Evolutionary conservation across 2,329 filamentous ascomycete genomes (phyloP), one percentile per base, ranked within the genome.

Genomic region (Drechslerella coelobrocha): DNA sequence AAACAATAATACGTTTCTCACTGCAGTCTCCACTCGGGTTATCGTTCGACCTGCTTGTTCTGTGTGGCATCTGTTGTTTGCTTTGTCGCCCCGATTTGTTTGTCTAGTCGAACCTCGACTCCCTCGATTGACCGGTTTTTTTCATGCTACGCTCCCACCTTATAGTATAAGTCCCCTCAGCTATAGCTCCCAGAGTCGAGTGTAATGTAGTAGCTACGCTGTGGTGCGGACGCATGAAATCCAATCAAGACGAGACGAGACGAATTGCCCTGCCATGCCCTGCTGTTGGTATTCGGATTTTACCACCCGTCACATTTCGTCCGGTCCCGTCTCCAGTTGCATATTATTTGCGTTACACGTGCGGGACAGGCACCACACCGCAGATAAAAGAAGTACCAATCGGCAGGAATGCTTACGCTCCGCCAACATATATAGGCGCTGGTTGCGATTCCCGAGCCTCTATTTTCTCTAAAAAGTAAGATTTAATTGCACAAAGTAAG

Each of bases 1-100:
- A n/a, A n/a, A n/a, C n/a, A n/a, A n/a, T n/a, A n/a, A n/a, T n/a
- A n/a, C n/a, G n/a, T n/a, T n/a, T n/a, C n/a, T n/a, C n/a, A n/a
- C 12, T 34, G 10, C 19, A 26, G 61, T 47, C 27, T 43, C 37
- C 62, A 53, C 48, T 45, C 26, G 21, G 9, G 29, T 41, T 29
- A 43, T 53, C 51, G 34, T 23, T 54, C 23, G 57, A 69, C 65
- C 57, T 69, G 65, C 65, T 69, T 53, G 37, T 69, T 69, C 57
- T 43, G 65, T 69, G 51, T 37, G 31, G n/a, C n/a, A n/a, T n/a
- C 23, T 55, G 26, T 43, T n/a, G 26, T 52, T 52, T 61, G 17
- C n/a, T 29, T 61, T 17, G n/a, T 45, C n/a, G 6, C n/a, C 47
- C 26, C 21, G 23, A 23, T 51, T n/a, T 26, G 14, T 51, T 19